Evolutionary conservation across 768 basidiomycete species (phyloP), one percentile per base, ranked within the genome.

Genomic region (Cyclocybe aegerita): DNA sequence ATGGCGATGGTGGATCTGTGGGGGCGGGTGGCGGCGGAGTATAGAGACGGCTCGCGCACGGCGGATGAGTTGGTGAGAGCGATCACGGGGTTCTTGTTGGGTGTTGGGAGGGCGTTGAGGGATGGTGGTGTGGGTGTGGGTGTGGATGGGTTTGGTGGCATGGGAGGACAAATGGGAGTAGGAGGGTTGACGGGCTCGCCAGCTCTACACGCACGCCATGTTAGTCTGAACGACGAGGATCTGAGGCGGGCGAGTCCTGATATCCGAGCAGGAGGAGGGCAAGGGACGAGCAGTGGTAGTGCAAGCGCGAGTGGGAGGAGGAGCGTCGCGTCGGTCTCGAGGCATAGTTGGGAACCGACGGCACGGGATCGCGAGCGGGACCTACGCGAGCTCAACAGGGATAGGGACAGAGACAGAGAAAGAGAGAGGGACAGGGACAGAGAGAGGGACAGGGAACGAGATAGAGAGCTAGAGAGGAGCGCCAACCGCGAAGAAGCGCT

Each of bases 31-130:
- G 86, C 86, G 0, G 77, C 76, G 7, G 90, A 93, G 55, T 88
- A 82, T 58, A 70, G 89, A 34, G 90, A 93, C 46, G 78, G 81
- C 45, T 55, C 88, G 56, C 74, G 85, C 59, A 77, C 82, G 48
- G 86, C 86, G 53, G 91, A 93, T 62, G 90, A 93, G 63, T 71
- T 91, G 40, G 85, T 92, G 3, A 72, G 91, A 48, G 83, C 81
- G 6, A 71, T 89, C 64, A 93, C 90, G 7, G 84, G 82, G 37
- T 81, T 93, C 51, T 66, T 93, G 56, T 69, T 92, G n/a, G 85
- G 86, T 31, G 75, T 87, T 5, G 89, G 91, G 31, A 81, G 80
- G 64, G 74, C 86, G 9, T 64, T 91, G 51, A 76, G 82, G 52
- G 90, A 91, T 46, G 65, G 75, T 16, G 67, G 64, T 17, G 61